Evolutionary conservation across 192 early-diverging fungal species (phyloP), one percentile per base, ranked within the genome.

Genomic region (Podila clonocystis): DNA sequence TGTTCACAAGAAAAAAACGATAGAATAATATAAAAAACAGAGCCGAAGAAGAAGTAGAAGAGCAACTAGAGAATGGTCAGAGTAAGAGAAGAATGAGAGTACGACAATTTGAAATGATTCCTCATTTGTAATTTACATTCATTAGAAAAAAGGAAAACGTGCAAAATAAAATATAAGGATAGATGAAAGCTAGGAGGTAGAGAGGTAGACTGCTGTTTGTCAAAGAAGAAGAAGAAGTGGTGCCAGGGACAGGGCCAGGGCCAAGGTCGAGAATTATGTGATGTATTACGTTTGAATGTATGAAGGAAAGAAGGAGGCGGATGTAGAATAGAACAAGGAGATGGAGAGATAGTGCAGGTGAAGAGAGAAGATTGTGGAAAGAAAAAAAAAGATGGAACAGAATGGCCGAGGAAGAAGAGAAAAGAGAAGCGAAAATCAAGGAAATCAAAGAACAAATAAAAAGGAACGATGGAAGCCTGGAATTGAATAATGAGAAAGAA

Each of bases 181-280:
- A 33, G 33, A 33, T 33, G 33, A 33, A 33, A 33, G 33, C 33
- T 6, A 33, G 33, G 33, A 33, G 33, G 33, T 33, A 33, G 33
- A 33, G 33, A 33, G 0, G 33, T 33, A 33, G 33, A 2, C 33
- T 33, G 33, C 7, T 33, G 33, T 33, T 33, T 33, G 33, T 33
- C 33, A 33, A 33, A 33, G 33, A 33, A 33, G 33, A 58, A 15
- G 22, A 33, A 62, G n/a, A 38, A 28, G 20, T 36, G 38, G 33
- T 60, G 58, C 31, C 58, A 20, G 58, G 26, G 58, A 30, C 58
- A 60, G 58, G 26, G 58, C 30, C 58, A 59, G 58, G 26, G 61
- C 38, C 19, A 62, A 36, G 34, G 34, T 36, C 34, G 9, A 36
- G 34, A 36, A 36, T 36, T 36, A 36, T 36, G 34, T 36, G 34